These are phyloP conservation scores for Evernia prunastri DNA, from an alignment of 495 filamentous ascomycete genomes.

Conservation along the genomic window DNA sequence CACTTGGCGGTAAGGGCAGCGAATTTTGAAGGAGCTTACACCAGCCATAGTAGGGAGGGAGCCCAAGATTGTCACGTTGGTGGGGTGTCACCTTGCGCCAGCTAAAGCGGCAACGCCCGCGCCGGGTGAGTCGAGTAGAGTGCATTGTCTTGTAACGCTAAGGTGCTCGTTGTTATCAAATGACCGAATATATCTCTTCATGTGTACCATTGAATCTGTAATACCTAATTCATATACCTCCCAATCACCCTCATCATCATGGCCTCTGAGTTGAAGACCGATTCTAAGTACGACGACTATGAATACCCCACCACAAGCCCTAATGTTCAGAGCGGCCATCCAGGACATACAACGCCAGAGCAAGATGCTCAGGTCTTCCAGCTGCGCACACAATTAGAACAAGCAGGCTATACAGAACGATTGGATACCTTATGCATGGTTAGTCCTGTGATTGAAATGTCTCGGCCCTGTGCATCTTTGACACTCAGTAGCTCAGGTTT, in stretches of 20 bases:
- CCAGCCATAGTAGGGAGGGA: too few species aligned
- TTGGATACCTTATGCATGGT: constrained; percentile 89
- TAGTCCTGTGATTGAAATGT: constrained; percentile 24
- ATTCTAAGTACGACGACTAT: constrained; percentile 93
- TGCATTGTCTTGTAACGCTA: too few species aligned
- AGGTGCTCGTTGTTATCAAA: not conserved
- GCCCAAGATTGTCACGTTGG: too few species aligned
- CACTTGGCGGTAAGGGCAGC: too few species aligned
- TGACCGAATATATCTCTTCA: not conserved
- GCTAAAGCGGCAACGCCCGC: too few species aligned
- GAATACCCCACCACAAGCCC: constrained; percentile 81
- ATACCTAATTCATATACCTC: not conserved
- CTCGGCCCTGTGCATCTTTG: constrained; percentile 6
- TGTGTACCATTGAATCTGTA: not conserved
- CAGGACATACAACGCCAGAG: constrained; percentile 77
- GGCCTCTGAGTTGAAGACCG: constrained; percentile 50
- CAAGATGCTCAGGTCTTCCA: constrained; percentile 88
- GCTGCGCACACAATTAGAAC: constrained; percentile 76
- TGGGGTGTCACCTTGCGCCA: too few species aligned
- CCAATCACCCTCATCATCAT: constrained; percentile 25
- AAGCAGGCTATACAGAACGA: constrained; percentile 72
- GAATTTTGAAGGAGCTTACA: too few species aligned
- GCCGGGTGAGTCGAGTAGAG: too few species aligned
- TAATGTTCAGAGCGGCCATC: constrained; percentile 64
- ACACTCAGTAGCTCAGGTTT: constrained; percentile 62